Evolutionary conservation across 192 early-diverging fungal species (phyloP), one percentile per base, ranked within the genome.

Genomic region (Kappamyces sp.): DNA sequence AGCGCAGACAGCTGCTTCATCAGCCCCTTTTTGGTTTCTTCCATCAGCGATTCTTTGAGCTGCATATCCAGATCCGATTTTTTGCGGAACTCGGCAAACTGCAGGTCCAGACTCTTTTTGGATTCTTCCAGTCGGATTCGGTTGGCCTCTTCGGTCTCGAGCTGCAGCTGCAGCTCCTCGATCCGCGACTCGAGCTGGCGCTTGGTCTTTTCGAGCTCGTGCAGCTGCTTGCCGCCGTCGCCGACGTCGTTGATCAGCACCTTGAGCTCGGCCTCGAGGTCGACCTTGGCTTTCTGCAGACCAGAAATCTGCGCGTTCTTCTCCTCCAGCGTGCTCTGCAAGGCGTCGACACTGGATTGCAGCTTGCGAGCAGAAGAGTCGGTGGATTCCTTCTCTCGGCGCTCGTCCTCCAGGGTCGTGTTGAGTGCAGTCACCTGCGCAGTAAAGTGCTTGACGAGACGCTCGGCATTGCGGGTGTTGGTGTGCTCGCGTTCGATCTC

Each of bases 401-500:
- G 76, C 64, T 85, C 85, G 22, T 60, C 61, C 59, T 87, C 85
- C 3, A 84, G 62, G 35, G 67, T 69, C 33, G 68, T 59, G 64
- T 84, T 85, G 36, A 66, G 66, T 5, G 61, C 49, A 0, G 68
- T 55, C 1, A 87, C 51, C 47, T 88, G 81, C 34, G 72, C 65
- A 62, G 87, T 82, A 43, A 77, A 62, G 8, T 76, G 70, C 58
- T 88, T 86, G 34, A 72, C 60, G 15, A 79, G 62, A 45, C 77
- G 72, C 64, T 85, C 81, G 32, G 88, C 73, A 47, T 80, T 80
- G 50, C 86, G 74, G 52, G 88, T 67, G 3, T 70, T 59, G 59
- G 79, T 79, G 67, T 88, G 87, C 59, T 88, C 85, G 32, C 87
- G 80, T 63, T 93, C 89, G 33, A 74, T 64, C 60, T 89, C 86